Evolutionary conservation across 345 rosid species (phyloP), one percentile per base, ranked within the genome.

Genomic region (Syzygium oleosum): DNA sequence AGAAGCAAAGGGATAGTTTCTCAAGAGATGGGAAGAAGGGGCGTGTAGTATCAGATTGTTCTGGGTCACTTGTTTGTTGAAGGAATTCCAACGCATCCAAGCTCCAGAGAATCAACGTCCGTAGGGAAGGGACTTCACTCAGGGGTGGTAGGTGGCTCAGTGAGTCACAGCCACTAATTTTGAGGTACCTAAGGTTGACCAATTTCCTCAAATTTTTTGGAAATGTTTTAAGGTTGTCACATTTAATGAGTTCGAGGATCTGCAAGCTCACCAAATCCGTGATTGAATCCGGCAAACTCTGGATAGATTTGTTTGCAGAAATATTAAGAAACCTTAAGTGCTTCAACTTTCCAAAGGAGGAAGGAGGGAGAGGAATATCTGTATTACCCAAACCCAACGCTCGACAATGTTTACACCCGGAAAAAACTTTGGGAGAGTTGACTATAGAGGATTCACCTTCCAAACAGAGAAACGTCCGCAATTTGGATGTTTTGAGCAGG

Each of bases 151-250:
- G 38, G 38, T 3, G 9, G 38, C 19, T 14, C 1, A 63, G 5
- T 3, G 2, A n/a, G 2, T 6, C 0, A 63, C 21, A 63, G 1
- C 1, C 0, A 1, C 3, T 0, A 63, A 63, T 63, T 6, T 0
- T 0, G 38, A 63, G 38, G 38, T 63, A 1, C 0, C 77, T 13
- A 14, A 63, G 38, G 2, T n/a, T 63, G 77, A 63, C 2, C 38
- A 63, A n/a, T 63, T 63, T 63, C 38, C 38, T 63, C 77, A 63
- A 63, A 63, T 63, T 21, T 63, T 0, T 63, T 29, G 77, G 38
- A 63, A 63, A n/a, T 63, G 19, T n/a, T 63, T n/a, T 3, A 63
- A 63, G 77, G 2, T 14, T 13, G 0, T 2, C 0, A 14, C 77
- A 63, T 6, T 3, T 2, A 6, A 6, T 5, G 77, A 63, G 77